These are phyloP conservation scores for Emericellopsis cladophorae DNA, from an alignment of 2,329 filamentous ascomycete species.

Conservation along the genomic window DNA sequence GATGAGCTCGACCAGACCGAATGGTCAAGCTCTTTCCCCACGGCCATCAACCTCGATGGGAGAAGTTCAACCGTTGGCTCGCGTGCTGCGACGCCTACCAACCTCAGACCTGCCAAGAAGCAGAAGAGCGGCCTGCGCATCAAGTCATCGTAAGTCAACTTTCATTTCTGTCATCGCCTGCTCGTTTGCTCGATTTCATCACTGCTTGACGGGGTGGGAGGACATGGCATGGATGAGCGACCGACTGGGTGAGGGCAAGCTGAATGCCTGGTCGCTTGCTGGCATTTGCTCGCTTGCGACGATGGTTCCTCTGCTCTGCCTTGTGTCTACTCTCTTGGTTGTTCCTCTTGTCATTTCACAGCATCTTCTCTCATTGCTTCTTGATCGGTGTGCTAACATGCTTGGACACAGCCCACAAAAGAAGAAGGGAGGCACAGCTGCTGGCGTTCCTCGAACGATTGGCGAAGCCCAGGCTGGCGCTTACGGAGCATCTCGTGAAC, in stretches of 20 bases:
- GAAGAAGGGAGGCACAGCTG: conserved; percentile 57
- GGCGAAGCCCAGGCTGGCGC: conserved; percentile 51
- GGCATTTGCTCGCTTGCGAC: neutral
- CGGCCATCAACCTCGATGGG: conserved; percentile 33
- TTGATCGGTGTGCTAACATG: too few relatives aligned
- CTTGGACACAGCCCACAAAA: conserved; percentile 47
- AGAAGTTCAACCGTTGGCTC: conserved; percentile 35
- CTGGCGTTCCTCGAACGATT: conserved; percentile 53
- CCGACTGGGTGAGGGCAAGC: too few relatives aligned
- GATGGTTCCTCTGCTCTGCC: too few relatives aligned
- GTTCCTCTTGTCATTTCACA: too few relatives aligned
- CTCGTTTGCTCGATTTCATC: too few relatives aligned
- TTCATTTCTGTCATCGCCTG: neutral
- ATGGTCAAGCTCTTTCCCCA: conserved; percentile 38
- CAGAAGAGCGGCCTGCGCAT: conserved; percentile 48
- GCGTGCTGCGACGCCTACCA: conserved; percentile 45
- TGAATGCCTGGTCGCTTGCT: neutral
- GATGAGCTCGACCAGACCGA: conserved; percentile 40
- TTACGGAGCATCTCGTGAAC: conserved; percentile 37
- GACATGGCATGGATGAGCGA: too few relatives aligned
- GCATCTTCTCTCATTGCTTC: too few relatives aligned
- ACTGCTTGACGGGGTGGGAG: too few relatives aligned
- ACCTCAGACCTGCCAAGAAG: conserved; percentile 43
- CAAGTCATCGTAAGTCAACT: conserved; percentile 53
- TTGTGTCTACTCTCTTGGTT: too few relatives aligned